Percentiles rank a stretch among this genome's conserved stretches.
These are phyloP conservation scores for Spathaspora passalidarum DNA, from an alignment of 805 yeast species.

Conservation along the genomic window DNA sequence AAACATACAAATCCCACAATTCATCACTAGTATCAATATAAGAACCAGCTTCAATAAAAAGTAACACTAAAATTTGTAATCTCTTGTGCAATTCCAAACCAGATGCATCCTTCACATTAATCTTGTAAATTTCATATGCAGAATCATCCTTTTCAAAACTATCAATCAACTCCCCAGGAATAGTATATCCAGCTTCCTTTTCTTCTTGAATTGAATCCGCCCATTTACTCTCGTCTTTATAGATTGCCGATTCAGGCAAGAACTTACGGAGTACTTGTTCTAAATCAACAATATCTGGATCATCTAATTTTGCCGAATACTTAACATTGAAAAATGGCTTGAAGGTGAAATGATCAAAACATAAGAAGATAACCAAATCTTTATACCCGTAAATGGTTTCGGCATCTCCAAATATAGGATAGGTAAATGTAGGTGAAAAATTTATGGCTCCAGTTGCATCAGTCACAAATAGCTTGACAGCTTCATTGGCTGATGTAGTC, in stretches of 20 bases:
- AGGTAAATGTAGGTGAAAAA: conserved; percentile 80
- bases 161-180: conserved; percentile 39
- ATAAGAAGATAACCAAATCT: conserved; percentile 58
- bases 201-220: conserved; percentile 51
- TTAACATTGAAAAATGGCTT: conserved; percentile 67
- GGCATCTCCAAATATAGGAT: conserved; percentile 89
- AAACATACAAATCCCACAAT: conserved; percentile 74
- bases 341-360: conserved; percentile 73
- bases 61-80: conserved; percentile 73
- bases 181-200: conserved; percentile 28
- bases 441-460: conserved; percentile 52
- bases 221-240: conserved; percentile 71
- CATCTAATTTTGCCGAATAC: conserved; percentile 50
- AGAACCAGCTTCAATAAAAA: conserved; percentile 93
- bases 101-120: conserved; percentile 36
- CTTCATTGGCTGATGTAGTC: conserved; percentile 74
- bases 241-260: conserved; percentile 59
- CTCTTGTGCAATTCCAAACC: conserved; percentile 60
- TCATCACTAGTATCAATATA: conserved; percentile 75
- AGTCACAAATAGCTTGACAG: conserved; percentile 53
- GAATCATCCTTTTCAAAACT: conserved; percentile 27
- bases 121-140: conserved; percentile 51
- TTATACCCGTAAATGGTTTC: conserved; percentile 86
- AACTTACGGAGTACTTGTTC: conserved; percentile 49
- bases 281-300: conserved; percentile 58